phyloP scores from a whole-genome alignment of 2,329 filamentous ascomycete genomes.

The Colletotrichum spaethianum region DNA sequence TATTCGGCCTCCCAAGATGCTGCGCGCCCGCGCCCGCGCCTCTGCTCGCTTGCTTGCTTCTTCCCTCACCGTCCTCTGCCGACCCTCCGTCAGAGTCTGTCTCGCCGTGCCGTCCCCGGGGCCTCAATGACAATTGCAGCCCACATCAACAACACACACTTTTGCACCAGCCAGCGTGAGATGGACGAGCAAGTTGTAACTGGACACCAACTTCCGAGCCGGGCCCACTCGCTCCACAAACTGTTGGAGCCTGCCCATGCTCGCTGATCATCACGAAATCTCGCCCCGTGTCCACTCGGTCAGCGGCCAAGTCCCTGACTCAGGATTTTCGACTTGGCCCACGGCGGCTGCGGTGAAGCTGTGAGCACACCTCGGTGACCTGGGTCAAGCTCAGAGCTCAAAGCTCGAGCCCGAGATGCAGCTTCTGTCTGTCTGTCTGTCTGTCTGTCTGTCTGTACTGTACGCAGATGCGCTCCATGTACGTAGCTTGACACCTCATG shows the following conservation, averaged over 20 bases:
- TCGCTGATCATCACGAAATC: slow-evolving; percentile 32
- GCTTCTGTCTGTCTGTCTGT: background rate
- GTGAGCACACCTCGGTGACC: slow-evolving; percentile 10
- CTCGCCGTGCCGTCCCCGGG: slow-evolving; percentile 6
- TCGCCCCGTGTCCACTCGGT: slow-evolving; percentile 17
- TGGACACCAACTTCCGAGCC: slow-evolving; percentile 1
- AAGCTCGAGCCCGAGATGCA: background rate
- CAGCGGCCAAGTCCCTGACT: slow-evolving; percentile 20
- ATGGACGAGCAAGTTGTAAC: background rate
- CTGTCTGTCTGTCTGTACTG: background rate
- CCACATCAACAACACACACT: background rate
- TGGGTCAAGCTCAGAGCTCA: background rate
- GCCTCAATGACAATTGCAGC: background rate
- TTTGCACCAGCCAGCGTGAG: background rate
- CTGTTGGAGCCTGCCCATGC: slow-evolving; percentile 15
- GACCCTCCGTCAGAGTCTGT: background rate
- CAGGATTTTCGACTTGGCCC: slow-evolving; percentile 7
- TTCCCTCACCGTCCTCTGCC: slow-evolving; percentile 19
- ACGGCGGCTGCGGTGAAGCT: slow-evolving; percentile 14
- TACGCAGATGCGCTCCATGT: background rate
- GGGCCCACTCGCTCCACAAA: slow-evolving; percentile 21
- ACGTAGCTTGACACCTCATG: background rate
- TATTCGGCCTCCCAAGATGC: too few relatives aligned
- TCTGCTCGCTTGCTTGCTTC: slow-evolving; percentile 25
- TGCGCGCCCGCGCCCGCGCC: background rate